phyloP scores from a whole-genome alignment of 768 basidiomycete species.

The Phlegmacium glaucopus region DNA sequence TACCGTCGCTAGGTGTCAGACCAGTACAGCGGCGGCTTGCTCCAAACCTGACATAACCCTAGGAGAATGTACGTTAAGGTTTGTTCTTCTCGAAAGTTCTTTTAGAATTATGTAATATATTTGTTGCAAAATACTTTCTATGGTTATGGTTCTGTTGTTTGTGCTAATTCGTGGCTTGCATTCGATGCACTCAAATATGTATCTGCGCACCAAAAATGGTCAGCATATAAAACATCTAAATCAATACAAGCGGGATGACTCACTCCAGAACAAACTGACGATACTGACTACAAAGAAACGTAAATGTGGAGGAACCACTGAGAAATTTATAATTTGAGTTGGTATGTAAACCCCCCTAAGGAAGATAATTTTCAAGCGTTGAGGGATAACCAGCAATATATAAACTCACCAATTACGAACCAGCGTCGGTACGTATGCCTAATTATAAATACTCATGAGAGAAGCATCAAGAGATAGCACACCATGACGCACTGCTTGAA shows the following conservation, averaged over 20 bases:
- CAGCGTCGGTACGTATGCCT: constrained; percentile 73
- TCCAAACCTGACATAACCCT: no score
- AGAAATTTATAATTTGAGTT: constrained; percentile 77
- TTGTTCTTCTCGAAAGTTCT: no score
- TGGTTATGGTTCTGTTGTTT: constrained; percentile 1
- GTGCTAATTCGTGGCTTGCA: constrained; percentile 19
- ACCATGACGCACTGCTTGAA: constrained; percentile 35
- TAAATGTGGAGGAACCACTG: constrained; percentile 71
- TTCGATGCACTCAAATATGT: constrained; percentile 63
- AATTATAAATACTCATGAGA: background rate
- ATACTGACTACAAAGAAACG: constrained; percentile 73
- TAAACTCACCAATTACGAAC: constrained; percentile 66
- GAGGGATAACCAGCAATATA: background rate
- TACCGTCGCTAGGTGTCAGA: no score
- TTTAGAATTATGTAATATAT: no score
- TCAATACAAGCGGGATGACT: constrained; percentile 19
- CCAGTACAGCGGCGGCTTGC: constrained; percentile 6
- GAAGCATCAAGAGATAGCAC: background rate
- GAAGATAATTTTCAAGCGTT: background rate
- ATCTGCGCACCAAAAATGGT: constrained; percentile 29
- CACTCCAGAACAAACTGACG: constrained; percentile 83
- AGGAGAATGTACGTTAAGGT: no score
- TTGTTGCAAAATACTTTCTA: no score
- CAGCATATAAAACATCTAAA: no score
- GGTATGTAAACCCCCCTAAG: constrained; percentile 73